Conservation (phyloP, 805 yeast genomes). For the Spathaspora passalidarum region DNA sequence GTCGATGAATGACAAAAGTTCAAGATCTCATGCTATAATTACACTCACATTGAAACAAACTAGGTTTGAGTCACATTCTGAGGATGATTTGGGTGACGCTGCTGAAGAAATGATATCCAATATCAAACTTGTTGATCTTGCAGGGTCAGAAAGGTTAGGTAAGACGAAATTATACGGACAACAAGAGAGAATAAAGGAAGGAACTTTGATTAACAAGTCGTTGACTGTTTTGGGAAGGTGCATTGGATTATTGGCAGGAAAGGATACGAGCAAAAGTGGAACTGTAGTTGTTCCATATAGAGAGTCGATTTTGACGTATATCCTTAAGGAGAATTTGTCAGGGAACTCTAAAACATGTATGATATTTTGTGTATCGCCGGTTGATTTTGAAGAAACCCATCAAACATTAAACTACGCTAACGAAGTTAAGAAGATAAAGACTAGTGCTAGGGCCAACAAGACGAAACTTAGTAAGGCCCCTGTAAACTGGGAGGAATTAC, state of each 20-base stretch:
- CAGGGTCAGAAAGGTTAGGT: constrained; percentile 74
- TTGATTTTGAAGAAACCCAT: constrained; percentile 72
- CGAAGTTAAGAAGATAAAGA: constrained; percentile 66
- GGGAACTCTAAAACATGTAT: constrained; percentile 86
- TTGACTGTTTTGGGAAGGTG: constrained; percentile 77
- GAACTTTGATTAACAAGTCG: constrained; percentile 74
- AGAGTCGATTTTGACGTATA: constrained; percentile 73
- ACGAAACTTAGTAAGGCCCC: constrained; percentile 24
- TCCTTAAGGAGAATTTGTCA: constrained; percentile 70
- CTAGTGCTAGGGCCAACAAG: constrained; percentile 50
- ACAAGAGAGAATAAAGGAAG: constrained; percentile 62
- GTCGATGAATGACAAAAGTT: constrained; percentile 65
- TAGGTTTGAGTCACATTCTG: constrained; percentile 27
- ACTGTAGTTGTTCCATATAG: constrained; percentile 58
- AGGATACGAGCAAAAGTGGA: constrained; percentile 14
- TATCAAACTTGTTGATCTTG: constrained; percentile 72
- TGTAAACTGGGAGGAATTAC: constrained; percentile 31
- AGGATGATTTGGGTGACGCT: constrained; percentile 30
- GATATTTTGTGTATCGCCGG: constrained; percentile 84
- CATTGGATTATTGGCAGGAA: constrained; percentile 46
- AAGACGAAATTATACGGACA: constrained; percentile 60
- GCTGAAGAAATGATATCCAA: constrained; percentile 53
- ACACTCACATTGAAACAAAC: constrained; percentile 62
- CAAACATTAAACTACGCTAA: constrained; percentile 78
- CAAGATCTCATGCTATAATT: constrained; percentile 80